phyloP scores from a whole-genome alignment of 306 rosid species.

The Macrotyloma uniflorum region DNA sequence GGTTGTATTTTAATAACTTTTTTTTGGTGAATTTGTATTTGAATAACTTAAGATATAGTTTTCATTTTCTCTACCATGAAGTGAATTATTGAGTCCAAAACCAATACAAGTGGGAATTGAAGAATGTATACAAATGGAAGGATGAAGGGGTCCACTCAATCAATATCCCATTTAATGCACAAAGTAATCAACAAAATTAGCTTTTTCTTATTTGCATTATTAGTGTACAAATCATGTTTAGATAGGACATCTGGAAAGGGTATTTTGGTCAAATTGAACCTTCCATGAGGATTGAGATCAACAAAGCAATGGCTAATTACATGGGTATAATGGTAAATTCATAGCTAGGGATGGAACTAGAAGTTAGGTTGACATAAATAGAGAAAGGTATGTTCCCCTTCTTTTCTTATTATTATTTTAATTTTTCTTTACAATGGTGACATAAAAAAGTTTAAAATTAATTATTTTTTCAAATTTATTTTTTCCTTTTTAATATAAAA shows the following conservation, averaged over 20 bases:
- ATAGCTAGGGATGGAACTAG: neutral
- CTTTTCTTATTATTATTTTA: neutral
- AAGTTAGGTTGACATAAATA: conserved; percentile 31
- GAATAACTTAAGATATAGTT: too few relatives aligned
- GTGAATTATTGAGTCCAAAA: conserved; percentile 50
- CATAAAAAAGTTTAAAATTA: too few relatives aligned
- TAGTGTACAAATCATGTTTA: conserved; percentile 21
- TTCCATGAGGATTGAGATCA: neutral
- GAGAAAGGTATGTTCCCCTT: neutral
- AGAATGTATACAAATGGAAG: conserved; percentile 39
- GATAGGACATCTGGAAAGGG: neutral
- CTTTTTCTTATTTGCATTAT: conserved; percentile 24
- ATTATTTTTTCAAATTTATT: too few relatives aligned
- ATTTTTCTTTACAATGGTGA: too few relatives aligned
- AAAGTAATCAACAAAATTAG: conserved; percentile 42
- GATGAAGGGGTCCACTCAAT: conserved; percentile 46
- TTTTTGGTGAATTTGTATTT: too few relatives aligned
- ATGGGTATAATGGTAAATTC: conserved; percentile 32
- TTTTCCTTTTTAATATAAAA: too few relatives aligned
- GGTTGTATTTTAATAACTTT: too few relatives aligned
- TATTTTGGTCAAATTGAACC: conserved; percentile 28
- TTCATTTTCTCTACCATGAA: neutral
- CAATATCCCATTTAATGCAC: conserved; percentile 58
- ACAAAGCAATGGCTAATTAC: neutral
- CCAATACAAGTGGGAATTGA: conserved; percentile 42